Evolutionary conservation across 805 yeast species (phyloP).

Genomic region (Kurtzmaniella cleridarum): DNA sequence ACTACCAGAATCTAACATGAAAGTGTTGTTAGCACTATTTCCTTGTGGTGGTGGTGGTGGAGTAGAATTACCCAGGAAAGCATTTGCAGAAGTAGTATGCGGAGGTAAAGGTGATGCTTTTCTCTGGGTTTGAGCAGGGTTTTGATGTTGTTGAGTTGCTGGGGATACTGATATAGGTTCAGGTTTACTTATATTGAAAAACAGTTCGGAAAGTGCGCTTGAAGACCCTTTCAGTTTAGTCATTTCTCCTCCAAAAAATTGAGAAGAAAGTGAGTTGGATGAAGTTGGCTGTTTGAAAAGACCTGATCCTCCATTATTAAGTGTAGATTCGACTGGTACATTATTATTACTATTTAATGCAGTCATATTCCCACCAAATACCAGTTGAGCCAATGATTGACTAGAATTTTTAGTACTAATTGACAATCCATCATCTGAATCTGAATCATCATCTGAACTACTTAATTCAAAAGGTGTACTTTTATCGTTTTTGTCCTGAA

Average conservation of each 20-base stretch:
- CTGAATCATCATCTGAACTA: conserved; percentile 16
- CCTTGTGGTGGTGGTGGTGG: conserved; percentile 15
- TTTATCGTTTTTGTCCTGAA: background rate
- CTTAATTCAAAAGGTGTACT: background rate
- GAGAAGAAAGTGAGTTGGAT: conserved; percentile 34
- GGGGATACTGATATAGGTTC: background rate
- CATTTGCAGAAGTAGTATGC: conserved; percentile 37
- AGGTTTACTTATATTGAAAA: background rate
- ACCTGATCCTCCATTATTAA: conserved; percentile 17
- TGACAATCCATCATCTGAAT: conserved; percentile 29
- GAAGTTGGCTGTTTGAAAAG: conserved; percentile 38
- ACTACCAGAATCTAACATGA: conserved; percentile 32
- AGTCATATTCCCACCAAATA: conserved; percentile 19
- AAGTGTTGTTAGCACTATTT: conserved; percentile 16
- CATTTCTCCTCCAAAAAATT: conserved; percentile 25
- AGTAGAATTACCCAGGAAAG: conserved; percentile 27
- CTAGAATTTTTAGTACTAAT: conserved; percentile 35
- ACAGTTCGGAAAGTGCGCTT: conserved; percentile 10
- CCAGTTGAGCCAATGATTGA: conserved; percentile 40
- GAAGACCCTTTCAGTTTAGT: conserved; percentile 10
- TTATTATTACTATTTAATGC: conserved; percentile 6
- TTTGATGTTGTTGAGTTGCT: background rate
- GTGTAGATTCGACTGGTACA: conserved; percentile 17
- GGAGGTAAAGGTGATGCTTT: conserved; percentile 40
- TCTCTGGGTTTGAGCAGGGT: conserved; percentile 19